These are phyloP conservation scores for Fusarium phyllophilum DNA, from an alignment of 2,329 filamentous ascomycete genomes.

Conservation along the genomic window DNA sequence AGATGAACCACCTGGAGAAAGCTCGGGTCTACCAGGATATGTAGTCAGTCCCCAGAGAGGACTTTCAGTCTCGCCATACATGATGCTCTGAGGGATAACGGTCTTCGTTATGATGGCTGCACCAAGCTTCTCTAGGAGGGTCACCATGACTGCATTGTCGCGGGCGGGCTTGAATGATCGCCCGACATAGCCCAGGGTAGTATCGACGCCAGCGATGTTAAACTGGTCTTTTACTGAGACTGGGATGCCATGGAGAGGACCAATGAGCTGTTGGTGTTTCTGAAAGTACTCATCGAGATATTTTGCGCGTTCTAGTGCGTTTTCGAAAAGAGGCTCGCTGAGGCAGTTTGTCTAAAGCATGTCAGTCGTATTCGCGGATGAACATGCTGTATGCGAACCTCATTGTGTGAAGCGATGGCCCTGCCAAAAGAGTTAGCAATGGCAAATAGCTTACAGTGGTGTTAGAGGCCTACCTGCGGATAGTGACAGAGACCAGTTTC, in stretches of 20 bases:
- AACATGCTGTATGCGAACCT: not conserved
- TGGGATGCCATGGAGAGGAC: not conserved
- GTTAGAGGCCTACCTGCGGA: not conserved
- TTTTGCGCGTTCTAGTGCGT: not conserved
- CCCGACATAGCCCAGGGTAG: not conserved
- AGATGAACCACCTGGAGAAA: not conserved
- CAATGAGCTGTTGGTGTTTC: not conserved
- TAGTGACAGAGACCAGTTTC: not conserved
- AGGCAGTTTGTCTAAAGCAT: not conserved
- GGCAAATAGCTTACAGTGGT: fast-evolving
- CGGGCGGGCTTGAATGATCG: not conserved
- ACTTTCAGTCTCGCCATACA: conserved; percentile 1
- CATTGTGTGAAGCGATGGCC: not conserved
- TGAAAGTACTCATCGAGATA: not conserved
- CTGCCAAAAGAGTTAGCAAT: not conserved
- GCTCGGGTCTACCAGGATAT: not conserved
- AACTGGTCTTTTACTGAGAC: not conserved
- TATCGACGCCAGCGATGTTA: not conserved
- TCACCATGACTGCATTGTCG: not conserved
- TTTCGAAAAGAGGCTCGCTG: not conserved
- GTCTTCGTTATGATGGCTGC: not conserved
- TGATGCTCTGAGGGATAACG: not conserved
- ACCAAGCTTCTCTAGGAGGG: not conserved
- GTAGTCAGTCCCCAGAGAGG: not conserved
- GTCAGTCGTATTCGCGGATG: not conserved